Base-by-base conservation (phyloP, 305 asterid genomes). In the Solanum hybrid region DNA sequence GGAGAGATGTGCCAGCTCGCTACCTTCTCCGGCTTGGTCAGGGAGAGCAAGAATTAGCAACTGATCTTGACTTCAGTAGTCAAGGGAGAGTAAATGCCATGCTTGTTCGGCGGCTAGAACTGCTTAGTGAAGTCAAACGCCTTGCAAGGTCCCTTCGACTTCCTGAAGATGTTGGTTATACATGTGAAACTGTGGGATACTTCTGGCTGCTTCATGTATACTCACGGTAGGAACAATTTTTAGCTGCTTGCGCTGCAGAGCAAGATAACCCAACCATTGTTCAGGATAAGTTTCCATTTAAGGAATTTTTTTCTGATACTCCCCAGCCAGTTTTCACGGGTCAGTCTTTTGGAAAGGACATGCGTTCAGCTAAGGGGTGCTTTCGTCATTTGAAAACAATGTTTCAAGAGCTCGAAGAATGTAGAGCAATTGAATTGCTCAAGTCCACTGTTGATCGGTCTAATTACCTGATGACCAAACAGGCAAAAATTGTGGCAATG, bases 81-180 rank as follows among this genome's bases (percentile, higher is more conserved):
- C 99, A 97, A 92, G 99, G 99, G 76, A 99, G 99, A 92, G 99
- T 97, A 38, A 97, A 97, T 93, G 98, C 99, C 90, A 97, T 97
- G 99, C 96, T 97, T 77, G 99, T 95, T 88, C 96, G 99, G 80
- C 92, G 99, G 73, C 91, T 97, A 86, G 99, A 95, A 91, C 96
- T 97, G 89, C 98, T 97, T 35, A 80, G 99, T 91, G 99, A 96
- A 93, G 99, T 97, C 86, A 98, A 95, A 94, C 94, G 96, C 71
- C 96, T 97, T 89, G 99, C 99, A 16, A 94, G 94, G 88, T 95
- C 98, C 92, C 98, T 97, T 86, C 95, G 92, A 89, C 94, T 97
- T 86, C 98, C 99, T 20, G 98, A 95, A 92, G 99, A 97, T 92
- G 99, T 96, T 78, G 99, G 96, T 88, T 97, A 97, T 92, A 96